These are phyloP conservation scores for Globisporangium iwayamae DNA, from an alignment of 352 stramenopile species.

Conservation along the genomic window DNA sequence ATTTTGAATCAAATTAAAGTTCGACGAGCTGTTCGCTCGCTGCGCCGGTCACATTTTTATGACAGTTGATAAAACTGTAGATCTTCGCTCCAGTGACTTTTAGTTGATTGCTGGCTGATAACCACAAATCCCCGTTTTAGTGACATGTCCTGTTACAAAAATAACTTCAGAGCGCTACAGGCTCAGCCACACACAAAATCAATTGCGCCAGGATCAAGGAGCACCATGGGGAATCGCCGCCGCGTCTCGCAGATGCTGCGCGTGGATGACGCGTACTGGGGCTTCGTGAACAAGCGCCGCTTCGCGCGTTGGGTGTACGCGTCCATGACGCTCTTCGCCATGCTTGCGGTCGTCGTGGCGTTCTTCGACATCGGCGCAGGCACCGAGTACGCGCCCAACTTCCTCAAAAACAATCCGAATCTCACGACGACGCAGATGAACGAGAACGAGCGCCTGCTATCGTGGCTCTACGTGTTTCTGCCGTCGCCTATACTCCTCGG, in stretches of 20 bases:
- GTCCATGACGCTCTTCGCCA: slow-evolving; percentile 68
- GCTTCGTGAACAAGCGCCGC: slow-evolving; percentile 68
- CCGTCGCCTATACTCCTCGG: slow-evolving; percentile 60
- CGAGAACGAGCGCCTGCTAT: slow-evolving; percentile 67
- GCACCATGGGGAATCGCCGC: slow-evolving; percentile 58
- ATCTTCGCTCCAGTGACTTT: not conserved
- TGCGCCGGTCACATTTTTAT: too few species aligned
- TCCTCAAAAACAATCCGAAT: slow-evolving; percentile 35
- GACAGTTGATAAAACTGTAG: not conserved
- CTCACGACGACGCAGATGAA: slow-evolving; percentile 58
- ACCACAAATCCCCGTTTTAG: too few species aligned
- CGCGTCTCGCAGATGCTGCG: slow-evolving; percentile 64
- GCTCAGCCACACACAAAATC: not conserved
- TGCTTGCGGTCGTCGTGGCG: slow-evolving; percentile 68
- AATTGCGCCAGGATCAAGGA: not conserved
- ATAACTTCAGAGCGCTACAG: not conserved
- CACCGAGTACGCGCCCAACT: slow-evolving; percentile 46
- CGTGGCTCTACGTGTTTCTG: slow-evolving; percentile 75
- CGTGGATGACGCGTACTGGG: slow-evolving; percentile 76
- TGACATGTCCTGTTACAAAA: not conserved
- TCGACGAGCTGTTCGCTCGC: not conserved
- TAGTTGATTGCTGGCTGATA: too few species aligned
- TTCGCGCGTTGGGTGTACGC: slow-evolving; percentile 76
- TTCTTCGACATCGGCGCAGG: slow-evolving; percentile 70
- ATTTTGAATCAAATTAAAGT: not conserved